Evolutionary conservation across 1,139 yeast genomes (phyloP).

Genomic region (Maudiozyma humilis): DNA sequence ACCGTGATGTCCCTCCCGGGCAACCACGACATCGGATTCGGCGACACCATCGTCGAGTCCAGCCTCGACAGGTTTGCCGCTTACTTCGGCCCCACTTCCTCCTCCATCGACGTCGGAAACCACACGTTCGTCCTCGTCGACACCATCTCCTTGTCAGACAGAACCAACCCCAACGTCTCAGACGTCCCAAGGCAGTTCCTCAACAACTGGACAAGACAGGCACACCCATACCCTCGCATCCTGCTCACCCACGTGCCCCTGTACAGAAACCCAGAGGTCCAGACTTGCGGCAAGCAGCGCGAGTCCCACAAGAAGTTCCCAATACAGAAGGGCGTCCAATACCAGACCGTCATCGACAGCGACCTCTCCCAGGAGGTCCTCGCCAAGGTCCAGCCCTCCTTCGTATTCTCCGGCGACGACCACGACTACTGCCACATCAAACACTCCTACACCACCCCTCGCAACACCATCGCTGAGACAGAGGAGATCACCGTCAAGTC

Average conservation of each 20-base stretch:
- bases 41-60: conserved; percentile 48
- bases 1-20: conserved; percentile 70
- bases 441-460: conserved; percentile 40
- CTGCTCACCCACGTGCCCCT: conserved; percentile 76
- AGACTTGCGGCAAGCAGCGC: conserved; percentile 57
- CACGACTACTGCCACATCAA: conserved; percentile 85
- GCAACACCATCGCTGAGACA: conserved; percentile 34
- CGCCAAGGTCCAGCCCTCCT: conserved; percentile 48
- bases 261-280: conserved; percentile 47
- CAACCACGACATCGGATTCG: conserved; percentile 93
- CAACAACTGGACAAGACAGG: conserved; percentile 18
- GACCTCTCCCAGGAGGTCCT: conserved; percentile 52
- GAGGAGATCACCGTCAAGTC: conserved; percentile 84
- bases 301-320: conserved; percentile 61
- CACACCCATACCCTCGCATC: conserved; percentile 49
- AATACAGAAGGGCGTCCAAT: conserved; percentile 62
- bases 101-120: conserved; percentile 55
- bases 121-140: conserved; percentile 73
- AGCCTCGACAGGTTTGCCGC: conserved; percentile 56
- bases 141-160: conserved; percentile 66
- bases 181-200: conserved; percentile 35
- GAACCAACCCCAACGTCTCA: conserved; percentile 36
- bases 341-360: conserved; percentile 64
- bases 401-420: conserved; percentile 87
- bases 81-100: conserved; percentile 63